phyloP scores from a whole-genome alignment of 371 early-diverging fungal species.

The Mucor velutinosus region DNA sequence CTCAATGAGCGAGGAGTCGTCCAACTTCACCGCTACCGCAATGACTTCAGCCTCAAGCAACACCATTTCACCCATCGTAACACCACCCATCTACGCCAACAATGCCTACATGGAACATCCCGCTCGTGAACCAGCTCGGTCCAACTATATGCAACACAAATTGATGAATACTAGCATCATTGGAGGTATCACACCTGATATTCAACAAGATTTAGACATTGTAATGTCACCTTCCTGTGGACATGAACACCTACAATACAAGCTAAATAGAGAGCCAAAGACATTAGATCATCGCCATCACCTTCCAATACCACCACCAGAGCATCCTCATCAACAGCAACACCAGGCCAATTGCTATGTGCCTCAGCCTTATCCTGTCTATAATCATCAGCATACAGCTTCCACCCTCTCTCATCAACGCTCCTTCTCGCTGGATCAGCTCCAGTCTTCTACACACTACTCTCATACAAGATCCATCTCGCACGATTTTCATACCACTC shows the following conservation, averaged over 20 bases:
- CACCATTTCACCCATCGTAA: background rate
- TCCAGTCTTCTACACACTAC: background rate
- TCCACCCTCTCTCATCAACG: slow-evolving; percentile 5
- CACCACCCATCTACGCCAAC: background rate
- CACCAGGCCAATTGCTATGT: background rate
- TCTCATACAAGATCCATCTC: slow-evolving; percentile 10
- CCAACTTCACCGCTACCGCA: background rate
- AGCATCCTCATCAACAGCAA: slow-evolving; percentile 1
- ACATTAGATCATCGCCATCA: background rate
- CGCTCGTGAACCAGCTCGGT: slow-evolving; percentile 12
- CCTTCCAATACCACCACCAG: slow-evolving; percentile 2
- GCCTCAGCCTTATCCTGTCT: background rate
- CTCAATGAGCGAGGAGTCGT: slow-evolving; percentile 9
- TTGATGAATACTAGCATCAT: slow-evolving; percentile 44
- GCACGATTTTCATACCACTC: background rate
- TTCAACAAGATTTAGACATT: slow-evolving; percentile 9
- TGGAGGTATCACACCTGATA: slow-evolving; percentile 45
- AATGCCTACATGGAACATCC: background rate
- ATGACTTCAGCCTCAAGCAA: background rate
- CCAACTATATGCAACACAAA: slow-evolving; percentile 37
- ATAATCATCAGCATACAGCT: background rate
- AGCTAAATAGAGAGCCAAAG: background rate
- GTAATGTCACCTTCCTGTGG: slow-evolving; percentile 8
- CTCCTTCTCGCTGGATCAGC: slow-evolving; percentile 9
- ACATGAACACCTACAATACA: background rate